Conservation (phyloP, 164 flowering plant genomes). For the Vitis amurensis region DNA sequence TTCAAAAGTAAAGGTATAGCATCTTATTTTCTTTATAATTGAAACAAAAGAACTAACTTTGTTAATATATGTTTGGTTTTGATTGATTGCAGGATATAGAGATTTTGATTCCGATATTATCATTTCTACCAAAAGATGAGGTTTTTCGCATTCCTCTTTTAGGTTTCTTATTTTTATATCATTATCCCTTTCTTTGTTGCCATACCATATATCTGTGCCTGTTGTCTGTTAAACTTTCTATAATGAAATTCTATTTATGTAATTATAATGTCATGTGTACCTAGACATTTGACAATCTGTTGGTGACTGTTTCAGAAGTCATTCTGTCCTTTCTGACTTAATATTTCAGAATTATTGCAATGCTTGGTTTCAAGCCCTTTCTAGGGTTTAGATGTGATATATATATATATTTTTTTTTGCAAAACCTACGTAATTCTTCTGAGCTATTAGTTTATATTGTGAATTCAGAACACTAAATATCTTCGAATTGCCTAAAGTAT, state of each 20-base stretch:
- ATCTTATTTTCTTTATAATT: neutral
- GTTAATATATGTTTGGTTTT: constrained; percentile 15
- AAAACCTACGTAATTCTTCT: no score
- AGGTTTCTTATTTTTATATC: neutral
- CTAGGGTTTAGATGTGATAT: no score
- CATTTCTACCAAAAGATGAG: constrained; percentile 84
- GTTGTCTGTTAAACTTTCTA: neutral
- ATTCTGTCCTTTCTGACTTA: no score
- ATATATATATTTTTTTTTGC: no score
- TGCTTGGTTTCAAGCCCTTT: no score
- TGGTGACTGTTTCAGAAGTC: no score
- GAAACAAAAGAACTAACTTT: neutral
- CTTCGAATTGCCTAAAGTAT: no score
- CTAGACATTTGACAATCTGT: no score
- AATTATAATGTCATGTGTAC: neutral
- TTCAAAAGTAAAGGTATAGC: constrained; percentile 70
- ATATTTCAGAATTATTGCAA: no score
- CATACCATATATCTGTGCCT: neutral
- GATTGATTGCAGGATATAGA: constrained; percentile 69
- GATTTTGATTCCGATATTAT: constrained; percentile 72
- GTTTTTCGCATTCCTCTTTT: constrained; percentile 27
- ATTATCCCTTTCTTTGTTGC: neutral
- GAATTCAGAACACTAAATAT: no score
- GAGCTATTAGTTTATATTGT: no score
- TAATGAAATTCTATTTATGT: neutral